Percentiles rank a stretch among this genome's conserved stretches.
Conservation (phyloP, 371 early-diverging fungal genomes). For the Syncephalastrum racemosum region DNA sequence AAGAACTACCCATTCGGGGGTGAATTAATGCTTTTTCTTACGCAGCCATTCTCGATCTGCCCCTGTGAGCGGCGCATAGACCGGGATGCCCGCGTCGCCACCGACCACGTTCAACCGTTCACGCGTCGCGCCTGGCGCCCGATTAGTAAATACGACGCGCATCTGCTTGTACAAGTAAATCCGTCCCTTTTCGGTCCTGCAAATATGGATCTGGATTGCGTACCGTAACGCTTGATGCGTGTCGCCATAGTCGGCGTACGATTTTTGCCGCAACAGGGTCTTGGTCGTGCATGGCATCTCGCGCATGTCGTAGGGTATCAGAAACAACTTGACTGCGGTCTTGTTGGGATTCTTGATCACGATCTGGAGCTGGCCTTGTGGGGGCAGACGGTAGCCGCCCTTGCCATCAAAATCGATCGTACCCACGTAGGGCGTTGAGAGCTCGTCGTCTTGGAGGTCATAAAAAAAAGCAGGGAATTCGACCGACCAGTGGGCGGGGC, state of each 20-base stretch:
- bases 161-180: conserved; percentile 68
- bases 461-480: conserved; percentile 78
- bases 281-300: conserved; percentile 75
- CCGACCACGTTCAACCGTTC: conserved; percentile 63
- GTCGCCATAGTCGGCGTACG: conserved; percentile 30
- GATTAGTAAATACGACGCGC: conserved; percentile 77
- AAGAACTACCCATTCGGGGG: too few species aligned
- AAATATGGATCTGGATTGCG: conserved; percentile 78
- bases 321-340: conserved; percentile 78
- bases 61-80: conserved; percentile 28
- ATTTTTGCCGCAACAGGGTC: conserved; percentile 84
- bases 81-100: conserved; percentile 60
- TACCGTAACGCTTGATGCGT: conserved; percentile 49
- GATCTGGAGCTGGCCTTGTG: conserved; percentile 80
- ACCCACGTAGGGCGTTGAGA: conserved; percentile 57
- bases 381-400: conserved; percentile 67
- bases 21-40: conserved; percentile 1
- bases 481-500: conserved; percentile 69
- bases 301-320: conserved; percentile 79
- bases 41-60: conserved; percentile 14
- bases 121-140: conserved; percentile 53
- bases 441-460: conserved; percentile 53
- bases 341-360: conserved; percentile 81
- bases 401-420: conserved; percentile 41
- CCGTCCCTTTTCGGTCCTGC: conserved; percentile 54